Conservation (phyloP, 1,284 basidiomycete genomes). For the Porodaedalea pini region DNA sequence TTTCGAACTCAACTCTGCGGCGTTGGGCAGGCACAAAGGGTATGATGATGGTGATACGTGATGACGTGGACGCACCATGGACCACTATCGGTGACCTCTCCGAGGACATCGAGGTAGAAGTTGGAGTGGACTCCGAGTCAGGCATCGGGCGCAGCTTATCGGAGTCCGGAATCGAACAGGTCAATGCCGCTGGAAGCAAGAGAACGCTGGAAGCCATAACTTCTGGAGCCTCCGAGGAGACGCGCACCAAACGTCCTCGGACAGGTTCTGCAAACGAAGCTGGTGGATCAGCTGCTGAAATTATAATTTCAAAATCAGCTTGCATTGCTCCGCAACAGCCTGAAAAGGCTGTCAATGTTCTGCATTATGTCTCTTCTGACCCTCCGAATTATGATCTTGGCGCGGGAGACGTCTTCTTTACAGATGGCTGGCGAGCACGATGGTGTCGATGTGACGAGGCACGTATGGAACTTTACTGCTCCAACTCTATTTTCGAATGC, state of each 20-base stretch:
- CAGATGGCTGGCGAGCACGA: constrained; percentile 62
- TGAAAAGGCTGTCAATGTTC: constrained; percentile 19
- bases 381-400: constrained; percentile 32
- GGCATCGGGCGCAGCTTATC: not conserved
- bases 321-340: constrained; percentile 12
- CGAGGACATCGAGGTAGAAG: constrained; percentile 22
- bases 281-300: not conserved
- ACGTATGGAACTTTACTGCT: constrained; percentile 26
- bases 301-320: not conserved
- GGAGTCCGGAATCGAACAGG: not conserved
- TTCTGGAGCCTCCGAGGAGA: constrained; percentile 14
- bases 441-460: constrained; percentile 71
- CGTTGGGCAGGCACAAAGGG: constrained; percentile 65
- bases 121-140: constrained; percentile 17
- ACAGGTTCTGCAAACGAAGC: constrained; percentile 7
- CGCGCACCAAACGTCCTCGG: constrained; percentile 22
- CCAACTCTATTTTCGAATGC: not conserved
- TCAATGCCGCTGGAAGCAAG: constrained; percentile 7
- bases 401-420: constrained; percentile 68
- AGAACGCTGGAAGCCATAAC: not conserved
- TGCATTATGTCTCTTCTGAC: not conserved
- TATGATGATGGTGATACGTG: constrained; percentile 58
- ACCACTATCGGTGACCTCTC: constrained; percentile 36
- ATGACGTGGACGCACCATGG: constrained; percentile 46
- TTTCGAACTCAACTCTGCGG: constrained; percentile 46